A percentile compares a stretch with the other conserved stretches of the same genome.
phyloP scores from a whole-genome alignment of 2,329 filamentous ascomycete genomes.

The Sporothrix sp. region DNA sequence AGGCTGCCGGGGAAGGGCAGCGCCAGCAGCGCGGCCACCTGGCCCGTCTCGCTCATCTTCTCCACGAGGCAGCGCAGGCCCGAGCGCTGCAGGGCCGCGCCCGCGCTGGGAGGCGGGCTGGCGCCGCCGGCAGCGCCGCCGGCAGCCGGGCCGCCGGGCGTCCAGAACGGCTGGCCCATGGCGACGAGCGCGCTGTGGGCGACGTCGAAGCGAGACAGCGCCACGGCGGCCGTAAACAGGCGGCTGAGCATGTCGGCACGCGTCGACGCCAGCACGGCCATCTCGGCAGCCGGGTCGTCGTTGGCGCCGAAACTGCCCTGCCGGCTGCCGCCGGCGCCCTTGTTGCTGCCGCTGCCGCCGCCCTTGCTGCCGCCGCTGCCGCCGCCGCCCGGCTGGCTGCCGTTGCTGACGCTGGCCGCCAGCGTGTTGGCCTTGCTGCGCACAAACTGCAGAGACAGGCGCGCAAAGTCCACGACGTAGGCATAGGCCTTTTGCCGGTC shows the following conservation, averaged over 20 bases:
- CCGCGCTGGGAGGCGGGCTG: too few relatives aligned
- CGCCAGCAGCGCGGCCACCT: slow-evolving; percentile 57
- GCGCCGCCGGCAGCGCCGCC: neutral
- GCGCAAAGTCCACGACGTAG: slow-evolving; percentile 75
- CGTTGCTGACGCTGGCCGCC: neutral
- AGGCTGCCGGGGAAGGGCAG: slow-evolving; percentile 67
- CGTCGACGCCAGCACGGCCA: neutral
- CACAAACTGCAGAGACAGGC: slow-evolving; percentile 59
- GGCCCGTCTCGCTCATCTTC: slow-evolving; percentile 57
- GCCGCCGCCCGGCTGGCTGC: neutral
- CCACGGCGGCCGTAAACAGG: slow-evolving; percentile 72
- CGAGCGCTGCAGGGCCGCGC: slow-evolving; percentile 49
- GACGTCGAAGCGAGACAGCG: slow-evolving; percentile 68
- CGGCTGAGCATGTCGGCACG: slow-evolving; percentile 68
- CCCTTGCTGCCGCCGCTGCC: neutral
- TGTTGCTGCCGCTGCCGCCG: neutral
- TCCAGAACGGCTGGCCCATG: slow-evolving; percentile 37
- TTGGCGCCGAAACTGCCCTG: slow-evolving; percentile 2
- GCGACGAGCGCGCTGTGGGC: slow-evolving; percentile 71
- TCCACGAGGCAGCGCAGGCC: slow-evolving; percentile 61
- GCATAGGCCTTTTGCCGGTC: slow-evolving; percentile 69
- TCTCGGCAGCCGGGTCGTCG: slow-evolving; percentile 5
- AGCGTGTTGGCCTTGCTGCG: slow-evolving; percentile 10
- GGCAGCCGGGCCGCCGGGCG: neutral
- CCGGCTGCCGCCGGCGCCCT: slow-evolving; percentile 5